Percentiles rank a stretch among this genome's conserved stretches.
phyloP scores from a whole-genome alignment of 176 grass and related monocot genomes.

The Miscanthus lutarioriparius region DNA sequence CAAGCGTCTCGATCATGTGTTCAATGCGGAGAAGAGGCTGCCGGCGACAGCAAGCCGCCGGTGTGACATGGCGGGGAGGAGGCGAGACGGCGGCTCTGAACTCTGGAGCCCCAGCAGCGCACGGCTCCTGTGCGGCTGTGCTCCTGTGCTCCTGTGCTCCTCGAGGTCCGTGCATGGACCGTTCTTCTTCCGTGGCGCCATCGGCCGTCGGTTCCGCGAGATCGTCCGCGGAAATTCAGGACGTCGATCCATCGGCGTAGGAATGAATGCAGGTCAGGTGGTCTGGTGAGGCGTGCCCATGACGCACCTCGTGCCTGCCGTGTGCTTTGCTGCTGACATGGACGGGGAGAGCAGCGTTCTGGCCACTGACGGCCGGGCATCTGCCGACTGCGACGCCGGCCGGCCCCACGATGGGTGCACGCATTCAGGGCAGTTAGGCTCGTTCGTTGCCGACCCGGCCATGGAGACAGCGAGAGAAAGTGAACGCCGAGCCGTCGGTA shows the following conservation, averaged over 20 bases:
- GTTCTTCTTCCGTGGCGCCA: too few species aligned
- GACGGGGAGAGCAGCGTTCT: too few species aligned
- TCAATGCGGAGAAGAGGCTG: constrained; percentile 21
- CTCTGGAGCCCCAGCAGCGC: background rate
- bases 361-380: background rate
- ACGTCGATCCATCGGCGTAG: too few species aligned
- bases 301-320: background rate
- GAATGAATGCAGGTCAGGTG: too few species aligned
- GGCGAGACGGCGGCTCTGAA: background rate
- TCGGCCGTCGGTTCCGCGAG: too few species aligned
- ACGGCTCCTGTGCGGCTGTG: background rate
- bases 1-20: constrained; percentile 38
- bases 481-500: background rate
- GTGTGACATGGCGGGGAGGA: background rate
- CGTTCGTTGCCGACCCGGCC: background rate
- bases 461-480: background rate
- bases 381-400: background rate
- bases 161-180: background rate
- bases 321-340: too few species aligned
- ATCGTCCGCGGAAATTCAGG: too few species aligned
- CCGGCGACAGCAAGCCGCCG: background rate
- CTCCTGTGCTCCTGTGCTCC: too few species aligned
- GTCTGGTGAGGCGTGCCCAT: background rate
- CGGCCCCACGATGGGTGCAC: background rate
- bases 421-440: background rate